phyloP scores from a whole-genome alignment of 2,329 filamentous ascomycete genomes.

The Trichophyton simii region DNA sequence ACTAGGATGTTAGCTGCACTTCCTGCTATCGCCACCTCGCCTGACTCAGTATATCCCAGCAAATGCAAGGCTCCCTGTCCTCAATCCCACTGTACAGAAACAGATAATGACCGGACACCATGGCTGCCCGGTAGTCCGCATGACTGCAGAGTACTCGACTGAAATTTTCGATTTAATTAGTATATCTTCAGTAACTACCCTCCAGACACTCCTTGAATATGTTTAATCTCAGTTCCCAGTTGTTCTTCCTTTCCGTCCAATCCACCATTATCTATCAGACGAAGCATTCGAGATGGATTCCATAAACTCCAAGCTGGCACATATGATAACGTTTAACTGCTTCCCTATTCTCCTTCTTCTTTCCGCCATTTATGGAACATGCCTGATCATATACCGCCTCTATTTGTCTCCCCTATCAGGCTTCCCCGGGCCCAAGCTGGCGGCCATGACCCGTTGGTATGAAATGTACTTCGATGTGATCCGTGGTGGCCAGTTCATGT shows the following conservation, averaged over 20 bases:
- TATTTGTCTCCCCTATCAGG: slow-evolving; percentile 16
- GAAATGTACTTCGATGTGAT: slow-evolving; percentile 17
- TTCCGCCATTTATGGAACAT: background rate
- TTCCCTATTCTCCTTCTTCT: background rate
- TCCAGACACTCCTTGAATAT: no score
- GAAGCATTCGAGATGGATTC: background rate
- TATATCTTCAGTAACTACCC: no score
- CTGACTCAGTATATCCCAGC: no score
- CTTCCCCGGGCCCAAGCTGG: slow-evolving; percentile 18
- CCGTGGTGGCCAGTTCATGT: slow-evolving; percentile 10
- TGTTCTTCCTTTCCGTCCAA: background rate
- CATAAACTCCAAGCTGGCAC: no score
- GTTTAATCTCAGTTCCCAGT: background rate
- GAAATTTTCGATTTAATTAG: no score
- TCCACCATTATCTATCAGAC: background rate
- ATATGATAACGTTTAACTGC: background rate
- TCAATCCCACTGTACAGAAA: no score
- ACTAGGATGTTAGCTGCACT: no score
- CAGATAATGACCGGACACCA: no score
- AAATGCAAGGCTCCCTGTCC: no score
- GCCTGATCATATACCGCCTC: slow-evolving; percentile 14
- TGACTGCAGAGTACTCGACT: no score
- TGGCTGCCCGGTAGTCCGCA: no score
- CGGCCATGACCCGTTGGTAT: slow-evolving; percentile 12
- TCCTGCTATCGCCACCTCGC: no score